Conservation (phyloP, 169 alveolate genomes). For the Eimeria sp. region DNA sequence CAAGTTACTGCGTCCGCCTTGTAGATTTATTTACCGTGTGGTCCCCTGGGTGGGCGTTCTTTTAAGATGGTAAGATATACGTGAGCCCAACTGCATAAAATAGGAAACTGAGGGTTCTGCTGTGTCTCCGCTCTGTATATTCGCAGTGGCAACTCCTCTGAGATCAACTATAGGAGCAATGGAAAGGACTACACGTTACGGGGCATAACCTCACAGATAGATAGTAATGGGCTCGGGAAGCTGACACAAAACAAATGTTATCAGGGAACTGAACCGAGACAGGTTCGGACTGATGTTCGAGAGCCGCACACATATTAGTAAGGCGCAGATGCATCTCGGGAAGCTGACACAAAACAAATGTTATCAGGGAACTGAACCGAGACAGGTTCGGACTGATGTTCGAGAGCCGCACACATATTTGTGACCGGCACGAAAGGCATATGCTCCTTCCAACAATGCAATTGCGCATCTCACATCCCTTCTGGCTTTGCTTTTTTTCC, state of each 20-base stretch:
- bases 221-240: background rate
- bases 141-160: too few relatives aligned
- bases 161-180: background rate
- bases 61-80: too few relatives aligned
- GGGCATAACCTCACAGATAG: too few relatives aligned
- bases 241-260: background rate
- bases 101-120: too few relatives aligned
- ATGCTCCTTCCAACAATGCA: background rate
- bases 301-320: background rate
- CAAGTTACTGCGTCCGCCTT: background rate
- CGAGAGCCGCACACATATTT: background rate
- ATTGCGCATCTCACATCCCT: background rate
- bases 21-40: background rate
- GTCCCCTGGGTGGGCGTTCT: background rate
- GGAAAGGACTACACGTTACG: too few relatives aligned
- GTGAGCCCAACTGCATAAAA: background rate
- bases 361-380: background rate
- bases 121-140: too few relatives aligned
- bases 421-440: background rate
- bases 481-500: background rate
- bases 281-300: background rate
- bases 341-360: background rate
- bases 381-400: background rate
- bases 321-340: background rate
- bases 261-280: background rate